These are phyloP conservation scores for Bipolaris sorokiniana DNA, from an alignment of 2,329 filamentous ascomycete species.

Conservation along the genomic window DNA sequence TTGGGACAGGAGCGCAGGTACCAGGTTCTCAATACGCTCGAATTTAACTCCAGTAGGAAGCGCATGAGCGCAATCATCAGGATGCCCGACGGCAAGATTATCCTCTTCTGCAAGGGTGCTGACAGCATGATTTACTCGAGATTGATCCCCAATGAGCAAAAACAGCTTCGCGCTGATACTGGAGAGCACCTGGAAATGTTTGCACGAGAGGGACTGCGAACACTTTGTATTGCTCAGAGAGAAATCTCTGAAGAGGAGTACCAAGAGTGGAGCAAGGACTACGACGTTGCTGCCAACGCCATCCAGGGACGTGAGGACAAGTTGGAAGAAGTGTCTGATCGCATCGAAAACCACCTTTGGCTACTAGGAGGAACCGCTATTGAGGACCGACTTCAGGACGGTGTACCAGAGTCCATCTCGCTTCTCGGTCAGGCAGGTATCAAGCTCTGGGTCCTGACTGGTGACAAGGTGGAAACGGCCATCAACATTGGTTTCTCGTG, in stretches of 20 bases:
- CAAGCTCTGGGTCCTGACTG: conserved; percentile 97
- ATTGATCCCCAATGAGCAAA: conserved; percentile 82
- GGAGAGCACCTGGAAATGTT: conserved; percentile 97
- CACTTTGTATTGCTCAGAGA: conserved; percentile 88
- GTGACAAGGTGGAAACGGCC: conserved; percentile 98
- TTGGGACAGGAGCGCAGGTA: conserved; percentile 86
- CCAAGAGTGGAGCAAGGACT: conserved; percentile 79
- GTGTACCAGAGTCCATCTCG: conserved; percentile 93
- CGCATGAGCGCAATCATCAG: conserved; percentile 96
- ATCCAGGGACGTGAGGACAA: conserved; percentile 90
- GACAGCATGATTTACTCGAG: conserved; percentile 97
- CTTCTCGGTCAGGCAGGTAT: conserved; percentile 91
- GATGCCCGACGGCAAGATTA: conserved; percentile 89
- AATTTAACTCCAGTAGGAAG: conserved; percentile 97
- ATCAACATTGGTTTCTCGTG: conserved; percentile 99
- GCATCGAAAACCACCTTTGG: conserved; percentile 87
- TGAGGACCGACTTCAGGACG: conserved; percentile 94
- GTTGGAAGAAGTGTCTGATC: conserved; percentile 84
- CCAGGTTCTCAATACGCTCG: conserved; percentile 88
- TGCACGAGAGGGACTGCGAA: conserved; percentile 90
- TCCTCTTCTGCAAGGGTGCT: conserved; percentile 95
- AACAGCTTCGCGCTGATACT: conserved; percentile 79
- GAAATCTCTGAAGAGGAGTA: conserved; percentile 85
- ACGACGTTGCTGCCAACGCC: conserved; percentile 84
- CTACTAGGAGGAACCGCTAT: conserved; percentile 95